Evolutionary conservation across 805 yeast species (phyloP), one percentile per base, ranked within the genome.

Genomic region (Spathaspora girioi): DNA sequence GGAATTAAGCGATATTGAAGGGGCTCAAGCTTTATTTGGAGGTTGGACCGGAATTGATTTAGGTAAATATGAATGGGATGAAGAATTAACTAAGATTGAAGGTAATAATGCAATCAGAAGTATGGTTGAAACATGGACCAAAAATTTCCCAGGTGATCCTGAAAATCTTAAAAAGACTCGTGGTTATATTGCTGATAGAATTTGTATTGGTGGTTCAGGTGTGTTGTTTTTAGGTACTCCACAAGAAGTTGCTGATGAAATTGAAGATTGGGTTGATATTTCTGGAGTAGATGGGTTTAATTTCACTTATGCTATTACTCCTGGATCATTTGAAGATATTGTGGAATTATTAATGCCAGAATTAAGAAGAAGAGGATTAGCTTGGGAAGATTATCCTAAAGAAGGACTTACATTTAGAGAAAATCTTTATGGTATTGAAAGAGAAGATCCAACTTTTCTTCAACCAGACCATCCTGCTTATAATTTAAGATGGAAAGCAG

Each of bases 251-350:
- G 78, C 76, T 5, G 75, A 74, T 48, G 64, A 66, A 54, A 61
- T 75, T 40, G 71, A 71, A 50, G 53, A 59, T 43, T 75, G 75
- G 70, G 71, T 69, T 2, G 67, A 68, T 14, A 60, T 65, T 17
- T 63, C 71, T 23, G 77, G 70, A 20, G 65, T 75, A 17, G 80
- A 75, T 55, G 79, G 79, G 1, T 73, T 75, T 58, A 75, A 75
- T 51, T 58, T 75, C 49, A 67, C 69, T 4, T 68, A 71, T 50
- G 68, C 77, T 1, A 59, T 70, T 5, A 56, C 63, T 18, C 76
- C 75, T 17, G 71, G 66, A 5, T 54, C 70, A 6, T 64, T 66
- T 46, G 70, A 66, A 50, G 77, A 75, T 32, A 54, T 74, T 46
- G 72, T 71, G 12, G 68, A 72, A 12, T 53, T 56, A 14, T 52